A percentile compares a stretch with the other conserved stretches of the same genome.
phyloP scores from a whole-genome alignment of 768 basidiomycete species.

The Leccinum sublutescens region DNA sequence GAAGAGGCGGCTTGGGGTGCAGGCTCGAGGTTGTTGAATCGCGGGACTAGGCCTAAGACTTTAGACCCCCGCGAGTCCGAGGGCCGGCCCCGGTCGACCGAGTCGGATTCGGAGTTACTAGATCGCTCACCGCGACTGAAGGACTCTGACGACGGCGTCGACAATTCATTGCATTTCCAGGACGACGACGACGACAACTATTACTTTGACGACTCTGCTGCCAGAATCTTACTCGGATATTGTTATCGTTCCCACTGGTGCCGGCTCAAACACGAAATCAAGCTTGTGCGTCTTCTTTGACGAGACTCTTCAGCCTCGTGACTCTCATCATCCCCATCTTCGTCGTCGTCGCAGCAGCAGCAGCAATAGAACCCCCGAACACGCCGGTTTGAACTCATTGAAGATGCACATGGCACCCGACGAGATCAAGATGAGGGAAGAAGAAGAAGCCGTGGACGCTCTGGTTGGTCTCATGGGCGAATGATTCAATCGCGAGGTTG shows the following conservation, averaged over 20 bases:
- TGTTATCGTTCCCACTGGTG: background rate
- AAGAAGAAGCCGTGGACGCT: constrained; percentile 34
- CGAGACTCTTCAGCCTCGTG: background rate
- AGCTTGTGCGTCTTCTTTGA: background rate
- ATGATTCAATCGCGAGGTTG: constrained; percentile 43
- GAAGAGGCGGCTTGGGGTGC: too few species aligned
- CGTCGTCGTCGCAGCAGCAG: background rate
- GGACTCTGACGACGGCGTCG: background rate
- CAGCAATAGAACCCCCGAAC: background rate
- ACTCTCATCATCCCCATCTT: background rate
- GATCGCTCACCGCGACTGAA: constrained; percentile 6
- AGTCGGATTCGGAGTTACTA: constrained; percentile 20
- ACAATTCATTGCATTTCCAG: constrained; percentile 16
- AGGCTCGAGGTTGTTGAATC: too few species aligned
- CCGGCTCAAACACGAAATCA: background rate
- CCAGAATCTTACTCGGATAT: background rate
- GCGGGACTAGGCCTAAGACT: background rate
- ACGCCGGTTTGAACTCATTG: background rate
- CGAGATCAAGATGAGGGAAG: constrained; percentile 14
- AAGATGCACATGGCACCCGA: constrained; percentile 24
- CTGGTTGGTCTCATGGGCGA: constrained; percentile 40
- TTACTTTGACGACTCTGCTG: constrained; percentile 9
- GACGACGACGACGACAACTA: constrained; percentile 5
- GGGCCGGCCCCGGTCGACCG: constrained; percentile 5
- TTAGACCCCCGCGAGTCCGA: background rate